Evolutionary conservation across 768 basidiomycete genomes (phyloP).

Genomic region (Paxillus rubicundulus): DNA sequence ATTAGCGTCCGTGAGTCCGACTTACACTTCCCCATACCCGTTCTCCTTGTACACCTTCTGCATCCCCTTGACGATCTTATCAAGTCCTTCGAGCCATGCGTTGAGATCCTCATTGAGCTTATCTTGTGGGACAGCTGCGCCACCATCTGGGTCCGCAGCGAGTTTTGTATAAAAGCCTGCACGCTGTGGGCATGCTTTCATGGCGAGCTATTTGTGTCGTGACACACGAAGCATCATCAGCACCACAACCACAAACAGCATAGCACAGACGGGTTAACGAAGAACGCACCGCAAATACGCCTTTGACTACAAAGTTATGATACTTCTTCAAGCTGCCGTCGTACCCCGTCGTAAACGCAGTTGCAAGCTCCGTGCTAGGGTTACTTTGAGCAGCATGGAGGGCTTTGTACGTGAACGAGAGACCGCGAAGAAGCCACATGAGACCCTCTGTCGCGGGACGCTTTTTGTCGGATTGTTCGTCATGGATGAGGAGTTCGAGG

Average conservation of each 20-base stretch:
- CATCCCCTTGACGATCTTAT: constrained; percentile 49
- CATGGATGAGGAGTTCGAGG: constrained; percentile 77
- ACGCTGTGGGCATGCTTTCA: constrained; percentile 60
- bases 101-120: constrained; percentile 53
- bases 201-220: constrained; percentile 39
- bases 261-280: not conserved
- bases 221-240: not conserved
- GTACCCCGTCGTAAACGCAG: constrained; percentile 80
- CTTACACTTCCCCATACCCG: constrained; percentile 44
- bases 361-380: constrained; percentile 50
- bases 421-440: constrained; percentile 90
- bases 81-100: constrained; percentile 61
- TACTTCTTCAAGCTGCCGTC: constrained; percentile 77
- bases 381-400: constrained; percentile 71
- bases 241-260: not conserved
- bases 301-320: constrained; percentile 75
- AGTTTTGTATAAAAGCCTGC: constrained; percentile 60
- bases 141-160: constrained; percentile 59
- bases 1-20: not conserved
- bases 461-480: constrained; percentile 88
- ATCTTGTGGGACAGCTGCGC: constrained; percentile 39
- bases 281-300: constrained; percentile 52
- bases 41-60: constrained; percentile 54
- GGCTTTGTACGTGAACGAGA: constrained; percentile 84
- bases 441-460: constrained; percentile 86